Base-by-base conservation (phyloP, 2,329 filamentous ascomycete genomes). In the Chrysoporthe austroafricana region DNA sequence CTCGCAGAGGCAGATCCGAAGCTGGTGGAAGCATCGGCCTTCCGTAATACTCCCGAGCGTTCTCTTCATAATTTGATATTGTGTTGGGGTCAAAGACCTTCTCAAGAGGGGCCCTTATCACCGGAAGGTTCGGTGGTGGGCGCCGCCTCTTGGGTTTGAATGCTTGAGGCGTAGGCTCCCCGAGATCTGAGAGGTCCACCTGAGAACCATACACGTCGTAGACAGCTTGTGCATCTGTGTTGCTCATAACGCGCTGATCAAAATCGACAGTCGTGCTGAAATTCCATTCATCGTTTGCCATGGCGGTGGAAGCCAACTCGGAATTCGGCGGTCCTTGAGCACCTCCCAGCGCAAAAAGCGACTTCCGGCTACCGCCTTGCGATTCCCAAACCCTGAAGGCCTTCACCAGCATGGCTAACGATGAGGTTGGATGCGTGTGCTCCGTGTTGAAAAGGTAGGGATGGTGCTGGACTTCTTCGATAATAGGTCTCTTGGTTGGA, bases 321-420 rank as follows among this genome's bases (percentile, higher is more conserved):
- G 79, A 73, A 59, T 79, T 79, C 1, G 78, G 78, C 14, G 84
- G 81, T 1, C 80, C 84, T 70, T 88, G 86, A 1, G 87, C 88
- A 67, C 88, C 88, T 32, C 85, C 85, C 2, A 82, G 78, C 6
- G 83, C 83, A 70, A 91, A 91, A 0, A 91, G 80, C 18, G 88
- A 90, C 70, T 86, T 87, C 58, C 92, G 86, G 71, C 87, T 88
- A 39, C 91, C 91, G 34, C 92, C 92, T 72, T 88, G 85, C 8
- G 88, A 85, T 76, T 94, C 91, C 92, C 92, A 95, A 26, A 89
- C 75, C 74, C 89, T 90, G 79, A 91, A 95, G 14, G 87, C 89
- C 71, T 88, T 86, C 11, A 95, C 90, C 1, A 95, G 82, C 68
- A 88, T 83, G 2, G 87, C 80, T 2, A 95, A 83, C 4, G 83